These are phyloP conservation scores for Trichoderma koningiopsis DNA, from an alignment of 2,329 filamentous ascomycete genomes.

Conservation along the genomic window DNA sequence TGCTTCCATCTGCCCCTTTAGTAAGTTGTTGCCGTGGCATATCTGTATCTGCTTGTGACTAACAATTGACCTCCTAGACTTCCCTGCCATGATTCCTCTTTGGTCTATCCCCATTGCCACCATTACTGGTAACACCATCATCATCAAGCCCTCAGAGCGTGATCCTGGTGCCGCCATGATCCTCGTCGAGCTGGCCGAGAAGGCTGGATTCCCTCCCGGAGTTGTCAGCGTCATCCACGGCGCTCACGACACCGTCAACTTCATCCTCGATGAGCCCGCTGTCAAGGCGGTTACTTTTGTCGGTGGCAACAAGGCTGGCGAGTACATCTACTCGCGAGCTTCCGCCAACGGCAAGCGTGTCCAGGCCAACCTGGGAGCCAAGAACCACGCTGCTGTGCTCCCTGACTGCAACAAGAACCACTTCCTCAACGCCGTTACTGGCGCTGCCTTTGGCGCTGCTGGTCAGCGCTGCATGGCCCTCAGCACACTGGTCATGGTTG, in stretches of 20 bases:
- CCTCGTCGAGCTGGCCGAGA: constrained; percentile 74
- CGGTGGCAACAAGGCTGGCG: constrained; percentile 82
- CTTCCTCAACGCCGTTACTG: constrained; percentile 79
- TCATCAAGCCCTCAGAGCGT: constrained; percentile 84
- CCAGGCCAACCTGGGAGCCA: constrained; percentile 83
- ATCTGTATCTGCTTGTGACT: not conserved
- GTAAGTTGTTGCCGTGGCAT: constrained; percentile 47
- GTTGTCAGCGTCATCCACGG: constrained; percentile 85
- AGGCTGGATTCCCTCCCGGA: constrained; percentile 80
- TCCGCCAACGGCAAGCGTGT: constrained; percentile 86
- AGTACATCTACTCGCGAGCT: constrained; percentile 79
- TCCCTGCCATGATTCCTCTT: constrained; percentile 90
- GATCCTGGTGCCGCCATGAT: constrained; percentile 86
- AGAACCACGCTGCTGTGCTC: constrained; percentile 84
- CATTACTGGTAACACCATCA: constrained; percentile 79
- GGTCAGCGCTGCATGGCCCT: constrained; percentile 87
- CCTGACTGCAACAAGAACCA: constrained; percentile 91
- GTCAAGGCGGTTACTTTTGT: constrained; percentile 90
- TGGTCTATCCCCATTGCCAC: constrained; percentile 87
- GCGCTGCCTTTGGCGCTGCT: constrained; percentile 81
- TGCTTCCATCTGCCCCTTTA: constrained; percentile 85
- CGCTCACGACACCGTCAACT: constrained; percentile 78
- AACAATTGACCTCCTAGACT: constrained; percentile 56
- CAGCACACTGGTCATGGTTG: constrained; percentile 79
- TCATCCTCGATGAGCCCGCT: constrained; percentile 79